These are phyloP conservation scores for Themeda triandra DNA, from an alignment of 176 grass and related monocot species.

Conservation along the genomic window DNA sequence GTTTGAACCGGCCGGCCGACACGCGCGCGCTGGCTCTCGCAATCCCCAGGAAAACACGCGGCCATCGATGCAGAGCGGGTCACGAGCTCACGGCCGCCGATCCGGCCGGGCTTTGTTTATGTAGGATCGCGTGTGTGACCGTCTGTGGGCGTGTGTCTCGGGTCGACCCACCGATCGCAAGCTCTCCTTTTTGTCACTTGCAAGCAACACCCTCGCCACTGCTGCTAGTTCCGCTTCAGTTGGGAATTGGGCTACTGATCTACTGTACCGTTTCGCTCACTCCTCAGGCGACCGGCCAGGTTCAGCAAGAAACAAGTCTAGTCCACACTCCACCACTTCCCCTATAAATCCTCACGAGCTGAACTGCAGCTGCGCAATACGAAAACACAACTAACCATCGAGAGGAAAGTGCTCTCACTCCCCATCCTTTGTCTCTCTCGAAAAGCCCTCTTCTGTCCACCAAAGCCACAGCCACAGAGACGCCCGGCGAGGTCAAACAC, in stretches of 20 bases:
- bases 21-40: too few relatives aligned
- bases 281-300: too few relatives aligned
- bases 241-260: too few relatives aligned
- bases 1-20: neutral
- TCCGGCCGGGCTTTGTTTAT: constrained; percentile 1
- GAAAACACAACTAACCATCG: neutral
- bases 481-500: neutral
- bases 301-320: neutral
- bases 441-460: neutral
- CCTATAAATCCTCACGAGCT: neutral
- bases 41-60: constrained; percentile 23
- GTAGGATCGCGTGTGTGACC: too few relatives aligned
- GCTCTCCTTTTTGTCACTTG: constrained; percentile 21
- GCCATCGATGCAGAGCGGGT: constrained; percentile 27
- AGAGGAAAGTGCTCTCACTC: neutral
- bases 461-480: neutral
- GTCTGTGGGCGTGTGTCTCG: neutral
- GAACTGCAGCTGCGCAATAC: neutral
- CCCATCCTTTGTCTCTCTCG: neutral
- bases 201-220: constrained; percentile 20
- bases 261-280: too few relatives aligned
- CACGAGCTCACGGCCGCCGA: neutral
- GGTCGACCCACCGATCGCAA: neutral
- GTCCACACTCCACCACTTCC: neutral
- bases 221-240: too few relatives aligned